A percentile compares a stretch with the other conserved stretches of the same genome.
Evolutionary conservation across 1,139 yeast genomes (phyloP).

Genomic region (Saccharomyces hybrid): DNA sequence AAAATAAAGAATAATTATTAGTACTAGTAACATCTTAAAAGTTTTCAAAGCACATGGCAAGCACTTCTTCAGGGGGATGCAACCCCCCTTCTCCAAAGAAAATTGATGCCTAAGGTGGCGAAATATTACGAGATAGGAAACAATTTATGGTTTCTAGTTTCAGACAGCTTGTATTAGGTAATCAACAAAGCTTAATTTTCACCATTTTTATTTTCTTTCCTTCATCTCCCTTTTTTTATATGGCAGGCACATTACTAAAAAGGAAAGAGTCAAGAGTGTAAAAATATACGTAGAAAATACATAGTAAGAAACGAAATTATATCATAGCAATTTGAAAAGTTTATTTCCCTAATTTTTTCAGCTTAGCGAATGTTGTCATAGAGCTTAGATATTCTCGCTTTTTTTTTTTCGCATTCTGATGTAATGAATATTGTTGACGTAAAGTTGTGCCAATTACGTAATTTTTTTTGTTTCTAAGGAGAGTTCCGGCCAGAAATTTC

Average conservation of each 20-base stretch:
- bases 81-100: background rate
- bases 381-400: background rate
- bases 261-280: background rate
- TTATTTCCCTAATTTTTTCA: background rate
- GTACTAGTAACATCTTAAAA: background rate
- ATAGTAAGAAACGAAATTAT: background rate
- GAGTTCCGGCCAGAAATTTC: background rate
- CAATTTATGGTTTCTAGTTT: background rate
- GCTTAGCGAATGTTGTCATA: background rate
- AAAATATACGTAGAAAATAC: background rate
- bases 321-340: background rate
- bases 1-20: background rate
- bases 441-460: background rate
- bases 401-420: background rate
- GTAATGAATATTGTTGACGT: background rate
- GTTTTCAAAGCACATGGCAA: background rate
- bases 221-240: background rate
- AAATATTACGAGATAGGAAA: background rate
- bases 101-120: background rate
- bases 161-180: background rate
- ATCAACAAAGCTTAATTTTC: background rate
- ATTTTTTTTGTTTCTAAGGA: background rate
- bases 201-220: background rate
- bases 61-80: background rate
- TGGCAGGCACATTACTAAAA: background rate